phyloP scores from a whole-genome alignment of 352 stramenopile species.

The Phytophthora hybrid region DNA sequence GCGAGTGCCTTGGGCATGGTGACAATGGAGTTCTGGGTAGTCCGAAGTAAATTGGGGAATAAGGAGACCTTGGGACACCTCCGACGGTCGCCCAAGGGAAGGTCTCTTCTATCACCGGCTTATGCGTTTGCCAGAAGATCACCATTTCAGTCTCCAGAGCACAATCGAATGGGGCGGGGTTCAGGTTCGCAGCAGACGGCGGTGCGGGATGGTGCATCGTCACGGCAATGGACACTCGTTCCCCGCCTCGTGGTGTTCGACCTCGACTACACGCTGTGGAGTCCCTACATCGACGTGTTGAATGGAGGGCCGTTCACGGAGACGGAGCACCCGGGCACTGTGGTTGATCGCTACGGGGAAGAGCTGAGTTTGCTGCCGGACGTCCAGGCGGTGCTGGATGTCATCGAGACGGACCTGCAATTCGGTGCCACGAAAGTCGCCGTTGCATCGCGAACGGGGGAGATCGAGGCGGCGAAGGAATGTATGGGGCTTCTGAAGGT shows the following conservation, averaged over 20 bases:
- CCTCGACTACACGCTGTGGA: conserved; percentile 80
- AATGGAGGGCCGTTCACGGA: conserved; percentile 73
- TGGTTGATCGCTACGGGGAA: conserved; percentile 80
- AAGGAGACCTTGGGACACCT: not conserved
- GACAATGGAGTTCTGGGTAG: not conserved
- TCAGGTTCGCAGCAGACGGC: not conserved
- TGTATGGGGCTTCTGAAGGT: conserved; percentile 70
- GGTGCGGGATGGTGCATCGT: not conserved
- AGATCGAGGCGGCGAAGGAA: conserved; percentile 74
- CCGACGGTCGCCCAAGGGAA: not conserved
- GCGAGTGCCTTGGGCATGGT: conserved; percentile 26
- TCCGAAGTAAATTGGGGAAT: not conserved
- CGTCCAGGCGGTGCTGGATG: conserved; percentile 69
- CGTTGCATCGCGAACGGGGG: conserved; percentile 74
- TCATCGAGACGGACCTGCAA: conserved; percentile 70
- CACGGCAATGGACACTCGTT: conserved; percentile 53
- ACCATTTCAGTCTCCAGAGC: not conserved
- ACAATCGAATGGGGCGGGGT: conserved; percentile 6
- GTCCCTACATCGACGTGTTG: conserved; percentile 88
- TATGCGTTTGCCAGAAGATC: conserved; percentile 3
- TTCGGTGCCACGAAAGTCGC: conserved; percentile 55
- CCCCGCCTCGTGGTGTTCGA: conserved; percentile 76
- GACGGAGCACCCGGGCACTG: conserved; percentile 53
- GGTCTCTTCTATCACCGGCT: conserved; percentile 7
- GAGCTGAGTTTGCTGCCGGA: not conserved